These are phyloP conservation scores for Suhomyces sp. DNA, from an alignment of 805 yeast genomes.

Conservation along the genomic window DNA sequence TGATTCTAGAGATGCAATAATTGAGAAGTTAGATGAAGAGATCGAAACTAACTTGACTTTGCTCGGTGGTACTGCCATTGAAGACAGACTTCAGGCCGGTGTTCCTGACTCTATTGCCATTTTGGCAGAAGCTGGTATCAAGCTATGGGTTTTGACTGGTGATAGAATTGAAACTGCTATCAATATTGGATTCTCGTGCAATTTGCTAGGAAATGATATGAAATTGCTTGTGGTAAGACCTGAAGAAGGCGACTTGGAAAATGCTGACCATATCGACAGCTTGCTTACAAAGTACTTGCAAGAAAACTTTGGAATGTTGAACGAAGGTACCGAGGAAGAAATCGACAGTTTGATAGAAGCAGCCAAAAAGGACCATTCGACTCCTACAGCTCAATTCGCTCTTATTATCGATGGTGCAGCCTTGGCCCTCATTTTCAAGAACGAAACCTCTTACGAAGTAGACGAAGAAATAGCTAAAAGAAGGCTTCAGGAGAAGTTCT, in stretches of 20 bases:
- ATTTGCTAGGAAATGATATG: conserved; percentile 72
- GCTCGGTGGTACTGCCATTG: conserved; percentile 84
- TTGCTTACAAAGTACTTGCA: conserved; percentile 47
- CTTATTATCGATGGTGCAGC: conserved; percentile 83
- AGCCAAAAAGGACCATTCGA: conserved; percentile 54
- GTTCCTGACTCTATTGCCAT: conserved; percentile 77
- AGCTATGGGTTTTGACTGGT: conserved; percentile 84
- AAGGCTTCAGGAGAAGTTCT: conserved; percentile 44
- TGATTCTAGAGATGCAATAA: conserved; percentile 53
- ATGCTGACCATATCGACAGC: conserved; percentile 30
- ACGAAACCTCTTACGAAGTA: conserved; percentile 35
- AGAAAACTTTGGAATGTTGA: conserved; percentile 43
- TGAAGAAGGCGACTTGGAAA: conserved; percentile 34
- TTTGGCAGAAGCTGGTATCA: conserved; percentile 73
- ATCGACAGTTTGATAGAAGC: conserved; percentile 42
- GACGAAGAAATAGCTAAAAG: conserved; percentile 30
- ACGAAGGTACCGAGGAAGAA: conserved; percentile 29
- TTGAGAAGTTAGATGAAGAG: conserved; percentile 54
- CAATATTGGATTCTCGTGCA: conserved; percentile 84
- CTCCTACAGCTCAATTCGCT: conserved; percentile 67
- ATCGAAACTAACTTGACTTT: conserved; percentile 63
- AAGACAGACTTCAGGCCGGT: conserved; percentile 81
- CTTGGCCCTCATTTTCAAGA: conserved; percentile 45
- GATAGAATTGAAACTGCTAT: conserved; percentile 89
- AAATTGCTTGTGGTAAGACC: conserved; percentile 65